Evolutionary conservation across 768 basidiomycete genomes (phyloP).

Genomic region (Macrolepiota albuminosa): DNA sequence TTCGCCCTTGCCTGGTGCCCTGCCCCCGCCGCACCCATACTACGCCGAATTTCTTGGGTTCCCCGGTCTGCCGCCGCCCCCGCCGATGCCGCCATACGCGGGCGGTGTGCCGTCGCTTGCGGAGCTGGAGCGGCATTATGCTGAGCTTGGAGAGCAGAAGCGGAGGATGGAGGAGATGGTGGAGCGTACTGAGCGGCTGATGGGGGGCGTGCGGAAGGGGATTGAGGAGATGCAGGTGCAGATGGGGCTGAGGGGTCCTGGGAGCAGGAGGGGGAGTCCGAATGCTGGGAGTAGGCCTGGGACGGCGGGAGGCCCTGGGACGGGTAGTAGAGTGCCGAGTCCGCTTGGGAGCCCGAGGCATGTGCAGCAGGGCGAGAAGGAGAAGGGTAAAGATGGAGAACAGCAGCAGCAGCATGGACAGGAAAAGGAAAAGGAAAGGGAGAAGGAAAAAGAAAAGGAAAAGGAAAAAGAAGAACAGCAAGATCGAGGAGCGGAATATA

Average conservation of each 20-base stretch:
- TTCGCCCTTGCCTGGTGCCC: constrained; percentile 38
- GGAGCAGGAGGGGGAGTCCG: constrained; percentile 21
- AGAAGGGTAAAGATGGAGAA: background rate
- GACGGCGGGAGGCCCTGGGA: background rate
- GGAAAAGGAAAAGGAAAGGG: background rate
- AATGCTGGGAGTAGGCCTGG: background rate
- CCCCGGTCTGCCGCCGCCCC: background rate
- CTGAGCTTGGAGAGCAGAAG: constrained; percentile 58
- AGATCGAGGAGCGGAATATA: background rate
- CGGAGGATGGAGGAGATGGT: constrained; percentile 68
- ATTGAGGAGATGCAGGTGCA: constrained; percentile 67
- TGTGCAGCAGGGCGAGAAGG: background rate
- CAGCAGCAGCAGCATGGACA: constrained; percentile 1
- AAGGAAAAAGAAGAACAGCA: background rate
- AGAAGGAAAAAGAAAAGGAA: background rate
- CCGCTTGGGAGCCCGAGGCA: constrained; percentile 13
- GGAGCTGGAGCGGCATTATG: constrained; percentile 73
- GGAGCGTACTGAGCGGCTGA: constrained; percentile 67
- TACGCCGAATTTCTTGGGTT: constrained; percentile 25
- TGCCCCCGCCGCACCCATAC: constrained; percentile 22
- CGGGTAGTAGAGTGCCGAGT: constrained; percentile 9
- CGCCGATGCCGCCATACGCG: background rate
- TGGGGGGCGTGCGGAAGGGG: constrained; percentile 66
- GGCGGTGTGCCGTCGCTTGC: constrained; percentile 36
- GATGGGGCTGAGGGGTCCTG: constrained; percentile 23